Conservation (phyloP, 2,329 filamentous ascomycete genomes). For the Paramyrothecium roridum region DNA sequence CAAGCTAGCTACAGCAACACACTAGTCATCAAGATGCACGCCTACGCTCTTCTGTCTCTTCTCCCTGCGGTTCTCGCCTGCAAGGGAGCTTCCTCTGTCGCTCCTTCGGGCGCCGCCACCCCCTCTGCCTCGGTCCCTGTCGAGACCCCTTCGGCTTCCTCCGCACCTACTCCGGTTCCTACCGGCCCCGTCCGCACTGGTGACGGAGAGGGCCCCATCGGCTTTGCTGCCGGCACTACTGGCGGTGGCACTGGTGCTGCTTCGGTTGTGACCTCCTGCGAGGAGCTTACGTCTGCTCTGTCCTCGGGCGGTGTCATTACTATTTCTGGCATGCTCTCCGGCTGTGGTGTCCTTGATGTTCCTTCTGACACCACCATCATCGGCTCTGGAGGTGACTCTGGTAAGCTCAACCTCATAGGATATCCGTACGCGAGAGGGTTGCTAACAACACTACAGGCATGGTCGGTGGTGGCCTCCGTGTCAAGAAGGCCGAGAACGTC, state of each 20-base stretch:
- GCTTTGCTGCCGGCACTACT: slow-evolving; percentile 27
- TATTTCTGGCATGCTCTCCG: slow-evolving; percentile 40
- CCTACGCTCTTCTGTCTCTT: background rate
- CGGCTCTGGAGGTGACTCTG: slow-evolving; percentile 41
- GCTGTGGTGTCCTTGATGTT: slow-evolving; percentile 39
- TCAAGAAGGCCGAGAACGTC: slow-evolving; percentile 47
- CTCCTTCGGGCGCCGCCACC: too few species aligned
- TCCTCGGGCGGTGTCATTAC: slow-evolving; percentile 38
- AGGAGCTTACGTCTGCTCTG: slow-evolving; percentile 34
- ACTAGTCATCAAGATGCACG: background rate
- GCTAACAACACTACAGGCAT: slow-evolving; percentile 17
- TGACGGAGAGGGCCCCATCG: background rate
- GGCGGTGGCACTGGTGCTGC: slow-evolving; percentile 41
- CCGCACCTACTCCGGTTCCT: background rate
- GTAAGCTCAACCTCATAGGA: slow-evolving; percentile 13
- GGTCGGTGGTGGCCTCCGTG: slow-evolving; percentile 41
- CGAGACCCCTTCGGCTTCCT: background rate
- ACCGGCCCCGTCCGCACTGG: background rate
- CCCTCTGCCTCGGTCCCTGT: too few species aligned
- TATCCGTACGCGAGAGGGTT: background rate
- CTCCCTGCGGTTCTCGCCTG: background rate
- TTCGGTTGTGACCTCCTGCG: slow-evolving; percentile 42
- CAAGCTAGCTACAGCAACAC: background rate
- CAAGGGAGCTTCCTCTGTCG: background rate
- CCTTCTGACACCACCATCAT: slow-evolving; percentile 48